A percentile compares a stretch with the other conserved stretches of the same genome.
Conservation (phyloP, 2,329 filamentous ascomycete genomes). For the Trichoderma sp. region DNA sequence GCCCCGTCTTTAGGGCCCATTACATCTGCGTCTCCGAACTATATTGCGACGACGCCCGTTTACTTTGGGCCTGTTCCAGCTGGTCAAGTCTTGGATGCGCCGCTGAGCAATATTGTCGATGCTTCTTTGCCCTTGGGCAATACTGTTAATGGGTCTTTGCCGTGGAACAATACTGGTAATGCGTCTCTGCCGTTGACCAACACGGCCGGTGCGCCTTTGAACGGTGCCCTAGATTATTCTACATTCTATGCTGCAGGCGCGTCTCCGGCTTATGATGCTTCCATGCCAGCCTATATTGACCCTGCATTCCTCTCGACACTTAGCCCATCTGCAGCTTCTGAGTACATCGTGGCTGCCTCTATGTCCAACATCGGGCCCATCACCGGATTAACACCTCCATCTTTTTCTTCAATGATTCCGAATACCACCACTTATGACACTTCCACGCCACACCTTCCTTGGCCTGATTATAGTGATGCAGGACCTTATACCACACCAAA, state of each 20-base stretch:
- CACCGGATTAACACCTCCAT: background rate
- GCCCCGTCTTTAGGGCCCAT: background rate
- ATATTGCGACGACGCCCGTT: background rate
- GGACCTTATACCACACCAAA: background rate
- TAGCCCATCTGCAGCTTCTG: background rate
- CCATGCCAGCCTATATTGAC: background rate
- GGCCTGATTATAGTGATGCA: background rate
- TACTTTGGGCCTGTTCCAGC: background rate
- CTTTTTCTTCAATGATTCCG: background rate
- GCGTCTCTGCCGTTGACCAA: background rate
- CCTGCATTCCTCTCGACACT: background rate
- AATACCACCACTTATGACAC: background rate
- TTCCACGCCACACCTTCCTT: background rate
- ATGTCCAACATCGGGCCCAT: too few species aligned
- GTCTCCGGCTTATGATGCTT: background rate
- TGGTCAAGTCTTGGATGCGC: background rate
- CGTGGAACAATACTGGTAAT: too few species aligned
- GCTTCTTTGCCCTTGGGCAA: background rate
- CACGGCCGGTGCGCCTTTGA: background rate
- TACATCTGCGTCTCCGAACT: background rate
- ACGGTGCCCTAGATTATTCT: background rate
- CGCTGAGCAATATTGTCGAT: background rate
- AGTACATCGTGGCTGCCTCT: background rate
- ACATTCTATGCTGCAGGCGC: background rate
- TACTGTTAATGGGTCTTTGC: too few species aligned